A percentile compares a stretch with the other conserved stretches of the same genome.
Conservation (phyloP, 2,329 filamentous ascomycete genomes). For the Phyllosticta capitalensis region DNA sequence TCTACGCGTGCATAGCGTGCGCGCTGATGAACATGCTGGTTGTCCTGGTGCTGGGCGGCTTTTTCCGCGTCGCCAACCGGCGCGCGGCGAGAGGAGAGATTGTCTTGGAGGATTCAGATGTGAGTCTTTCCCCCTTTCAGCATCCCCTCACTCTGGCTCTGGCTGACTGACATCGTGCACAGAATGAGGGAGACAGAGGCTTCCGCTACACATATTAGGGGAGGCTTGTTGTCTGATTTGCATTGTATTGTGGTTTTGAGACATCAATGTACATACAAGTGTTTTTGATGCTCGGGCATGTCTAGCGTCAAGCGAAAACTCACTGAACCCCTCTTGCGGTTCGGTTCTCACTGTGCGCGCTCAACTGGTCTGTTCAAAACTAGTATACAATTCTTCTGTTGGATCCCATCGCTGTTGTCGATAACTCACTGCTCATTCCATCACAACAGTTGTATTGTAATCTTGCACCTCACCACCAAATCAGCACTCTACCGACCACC, state of each 20-base stretch:
- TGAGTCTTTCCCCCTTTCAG: conserved; percentile 13
- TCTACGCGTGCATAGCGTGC: conserved; percentile 31
- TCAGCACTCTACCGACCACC: neutral
- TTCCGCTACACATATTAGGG: conserved; percentile 10
- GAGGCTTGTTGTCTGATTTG: neutral
- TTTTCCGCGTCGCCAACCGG: conserved; percentile 27
- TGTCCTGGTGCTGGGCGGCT: conserved; percentile 22
- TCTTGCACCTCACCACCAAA: too few relatives aligned
- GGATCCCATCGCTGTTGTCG: too few relatives aligned
- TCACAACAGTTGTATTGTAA: too few relatives aligned
- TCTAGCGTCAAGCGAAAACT: neutral
- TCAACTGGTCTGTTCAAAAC: neutral
- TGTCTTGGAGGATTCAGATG: conserved; percentile 30
- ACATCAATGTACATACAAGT: neutral
- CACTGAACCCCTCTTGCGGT: neutral
- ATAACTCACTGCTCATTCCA: too few relatives aligned
- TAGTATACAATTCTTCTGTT: too few relatives aligned
- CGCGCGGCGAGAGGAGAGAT: conserved; percentile 32
- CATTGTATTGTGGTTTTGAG: neutral
- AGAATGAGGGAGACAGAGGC: conserved; percentile 1
- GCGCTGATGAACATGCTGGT: conserved; percentile 27
- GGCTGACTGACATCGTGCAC: neutral
- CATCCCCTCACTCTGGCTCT: neutral
- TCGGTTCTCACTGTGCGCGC: neutral
- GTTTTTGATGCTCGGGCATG: neutral